Base-by-base conservation (phyloP, 805 yeast genomes). In the Saturnispora galanensis region DNA sequence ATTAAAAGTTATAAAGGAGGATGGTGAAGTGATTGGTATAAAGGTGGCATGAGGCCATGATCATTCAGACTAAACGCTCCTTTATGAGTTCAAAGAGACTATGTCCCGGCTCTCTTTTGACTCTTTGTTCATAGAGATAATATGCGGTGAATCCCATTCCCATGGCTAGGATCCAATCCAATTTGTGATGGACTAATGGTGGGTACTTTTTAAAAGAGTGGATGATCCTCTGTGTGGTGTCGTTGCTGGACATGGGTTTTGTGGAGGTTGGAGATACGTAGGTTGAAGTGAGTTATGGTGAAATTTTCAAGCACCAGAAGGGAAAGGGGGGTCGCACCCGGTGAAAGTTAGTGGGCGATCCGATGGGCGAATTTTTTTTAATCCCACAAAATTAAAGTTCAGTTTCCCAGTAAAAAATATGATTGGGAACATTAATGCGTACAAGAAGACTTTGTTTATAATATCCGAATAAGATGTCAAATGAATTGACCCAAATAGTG, bases 121-220 rank as follows among this genome's bases (percentile, higher is more conserved):
- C 69, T 52, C 84, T 68, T 47, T 57, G 62, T 56, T 84, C 94
- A 51, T 79, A 78, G 9, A 78, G 63, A 50, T 74, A 79, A 58
- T 78, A 84, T 4, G 87, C 76, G 7, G 73, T 62, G 0, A 73
- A 69, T 1, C 94, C 94, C 2, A 82, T 70, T 0, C 68, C 56
- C 3, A 82, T 54, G 2, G 83, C 89, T 50, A 81, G 72, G 2
- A 80, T 26, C 5, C 90, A 87, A 57, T 84, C 94, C 9, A 73
- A 57, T 50, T 68, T 64, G 54, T 81, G 71, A 35, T 44, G 46
- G 8, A 38, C 38, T 11, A 29, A 26, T 9, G 41, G 50, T 16
- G 47, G 50, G 33, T 44, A 44, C 16, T 13, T 42, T 17, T 39
- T 31, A 33, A 42, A 40, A 5, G 41, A 36, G 13, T 21, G 13